Percentiles rank a stretch among this genome's conserved stretches.
Evolutionary conservation across 2,329 filamentous ascomycete genomes (phyloP).

Genomic region (Daldinia sp.): DNA sequence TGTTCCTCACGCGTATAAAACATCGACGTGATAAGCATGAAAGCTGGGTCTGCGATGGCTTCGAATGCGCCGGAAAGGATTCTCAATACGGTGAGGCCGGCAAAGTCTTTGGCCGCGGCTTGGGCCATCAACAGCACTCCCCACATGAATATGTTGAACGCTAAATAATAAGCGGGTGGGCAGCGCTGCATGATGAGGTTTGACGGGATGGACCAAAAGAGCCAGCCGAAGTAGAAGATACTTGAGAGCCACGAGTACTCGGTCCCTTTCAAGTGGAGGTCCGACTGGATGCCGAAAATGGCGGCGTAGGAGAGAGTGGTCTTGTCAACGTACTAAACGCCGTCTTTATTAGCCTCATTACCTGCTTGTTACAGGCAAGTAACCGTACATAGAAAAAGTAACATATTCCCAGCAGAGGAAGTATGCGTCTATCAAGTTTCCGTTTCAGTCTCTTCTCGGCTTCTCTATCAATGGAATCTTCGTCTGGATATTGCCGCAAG

Average conservation of each 20-base stretch:
- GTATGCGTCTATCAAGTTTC: slow-evolving; percentile 70
- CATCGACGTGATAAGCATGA: slow-evolving; percentile 70
- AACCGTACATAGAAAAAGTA: slow-evolving; percentile 59
- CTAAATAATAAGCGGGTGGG: slow-evolving; percentile 50
- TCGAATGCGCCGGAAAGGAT: slow-evolving; percentile 67
- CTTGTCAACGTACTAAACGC: slow-evolving; percentile 59
- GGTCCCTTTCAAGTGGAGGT: slow-evolving; percentile 64
- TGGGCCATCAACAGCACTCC: slow-evolving; percentile 62
- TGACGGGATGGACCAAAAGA: slow-evolving; percentile 66
- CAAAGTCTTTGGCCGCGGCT: slow-evolving; percentile 64
- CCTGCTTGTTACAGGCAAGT: background rate
- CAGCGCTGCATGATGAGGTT: slow-evolving; percentile 65
- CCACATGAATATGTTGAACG: slow-evolving; percentile 56
- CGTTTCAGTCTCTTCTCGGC: slow-evolving; percentile 50
- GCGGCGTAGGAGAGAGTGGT: slow-evolving; percentile 68
- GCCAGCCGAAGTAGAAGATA: slow-evolving; percentile 68
- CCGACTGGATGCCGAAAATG: slow-evolving; percentile 70
- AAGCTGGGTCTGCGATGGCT: slow-evolving; percentile 66
- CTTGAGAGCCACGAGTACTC: slow-evolving; percentile 67
- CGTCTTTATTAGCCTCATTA: background rate
- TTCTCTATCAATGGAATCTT: slow-evolving; percentile 20
- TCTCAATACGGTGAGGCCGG: slow-evolving; percentile 62
- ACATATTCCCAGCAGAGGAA: slow-evolving; percentile 67
- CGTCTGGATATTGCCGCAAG: slow-evolving; percentile 21
- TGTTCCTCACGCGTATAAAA: slow-evolving; percentile 71